Base-by-base conservation (phyloP, 1,139 yeast genomes). In the Saccharomyces hybrid region DNA sequence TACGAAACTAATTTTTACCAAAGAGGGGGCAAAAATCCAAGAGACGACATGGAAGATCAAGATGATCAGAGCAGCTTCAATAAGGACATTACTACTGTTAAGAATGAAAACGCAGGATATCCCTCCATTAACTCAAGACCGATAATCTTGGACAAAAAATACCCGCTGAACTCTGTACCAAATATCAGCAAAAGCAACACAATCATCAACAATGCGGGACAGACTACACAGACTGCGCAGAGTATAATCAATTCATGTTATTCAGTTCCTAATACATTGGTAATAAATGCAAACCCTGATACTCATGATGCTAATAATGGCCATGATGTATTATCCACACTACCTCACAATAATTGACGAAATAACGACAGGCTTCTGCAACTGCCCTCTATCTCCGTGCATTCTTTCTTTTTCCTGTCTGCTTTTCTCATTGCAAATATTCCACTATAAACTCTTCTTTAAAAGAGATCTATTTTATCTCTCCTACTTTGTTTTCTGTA, bases 1-100 rank as follows among this genome's bases (percentile, higher is more conserved):
- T 51, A 55, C 38, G 56, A 58, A 25, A 63, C 69, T 2, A 55
- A 54, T 25, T 60, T 62, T 48, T 60, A 60, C 34, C 63, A 62
- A 52, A 56, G 70, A 25, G 58, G 59, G 9, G 69, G 70, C 32
- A 51, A 52, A 23, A 59, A 63, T 46, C 67, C 67, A 8, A 27
- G 31, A 25, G 46, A 51, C 38, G 50, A 32, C 3, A 31, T 31
- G 49, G 26, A 47, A 7, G 41, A 7, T 26, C 41, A n/a, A 0
- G 42, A 14, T 8, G 32, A 14, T 19, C 23, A 19, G 23, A 19
- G 1, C 44, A 16, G 25, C 25, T 38, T 38, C 44, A 38, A 38
- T 2, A 38, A 38, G 44, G 44, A 38, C 44, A 38, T 8, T 3
- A 16, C 13, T 1, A 16, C 11, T 38, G 44, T 38, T 3, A 38